A percentile compares a stretch with the other conserved stretches of the same genome.
Evolutionary conservation across 2,329 filamentous ascomycete genomes (phyloP).

Genomic region (Epicoccum nigrum): DNA sequence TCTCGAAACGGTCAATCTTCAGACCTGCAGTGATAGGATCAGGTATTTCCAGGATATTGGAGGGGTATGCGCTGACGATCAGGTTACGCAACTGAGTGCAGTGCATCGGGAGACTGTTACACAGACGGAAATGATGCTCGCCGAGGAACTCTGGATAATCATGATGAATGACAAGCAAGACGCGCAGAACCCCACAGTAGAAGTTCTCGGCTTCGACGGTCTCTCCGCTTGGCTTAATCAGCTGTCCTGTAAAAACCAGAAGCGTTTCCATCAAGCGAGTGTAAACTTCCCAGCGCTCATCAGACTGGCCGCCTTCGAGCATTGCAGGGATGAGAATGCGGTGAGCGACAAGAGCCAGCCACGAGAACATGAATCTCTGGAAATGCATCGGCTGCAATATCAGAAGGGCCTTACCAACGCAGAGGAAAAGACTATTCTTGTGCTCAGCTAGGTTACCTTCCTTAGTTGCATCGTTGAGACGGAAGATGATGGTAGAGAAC

Average conservation of each 20-base stretch:
- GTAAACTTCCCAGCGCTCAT: constrained; percentile 75
- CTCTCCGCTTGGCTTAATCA: constrained; percentile 75
- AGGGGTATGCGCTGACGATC: constrained; percentile 79
- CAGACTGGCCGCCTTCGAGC: constrained; percentile 65
- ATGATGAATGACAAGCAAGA: constrained; percentile 85
- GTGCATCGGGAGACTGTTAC: constrained; percentile 79
- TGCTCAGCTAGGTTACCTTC: constrained; percentile 55
- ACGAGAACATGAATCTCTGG: constrained; percentile 83
- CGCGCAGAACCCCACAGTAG: constrained; percentile 81
- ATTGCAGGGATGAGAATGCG: constrained; percentile 82
- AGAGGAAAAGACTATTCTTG: constrained; percentile 71
- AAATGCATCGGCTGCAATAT: constrained; percentile 77
- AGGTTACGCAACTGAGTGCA: constrained; percentile 89
- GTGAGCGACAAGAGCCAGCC: constrained; percentile 83
- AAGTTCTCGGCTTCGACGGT: constrained; percentile 76
- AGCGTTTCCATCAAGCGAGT: constrained; percentile 75
- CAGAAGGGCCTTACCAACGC: constrained; percentile 72
- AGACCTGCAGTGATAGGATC: constrained; percentile 75
- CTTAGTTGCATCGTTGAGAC: constrained; percentile 67
- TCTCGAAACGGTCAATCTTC: constrained; percentile 78
- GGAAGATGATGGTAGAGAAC: constrained; percentile 81
- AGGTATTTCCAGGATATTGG: constrained; percentile 71
- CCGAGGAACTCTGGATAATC: constrained; percentile 94
- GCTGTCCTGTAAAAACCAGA: constrained; percentile 75
- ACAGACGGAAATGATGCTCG: constrained; percentile 83